Conservation (phyloP, 768 basidiomycete genomes). For the Leccinellum rugosiceps region DNA sequence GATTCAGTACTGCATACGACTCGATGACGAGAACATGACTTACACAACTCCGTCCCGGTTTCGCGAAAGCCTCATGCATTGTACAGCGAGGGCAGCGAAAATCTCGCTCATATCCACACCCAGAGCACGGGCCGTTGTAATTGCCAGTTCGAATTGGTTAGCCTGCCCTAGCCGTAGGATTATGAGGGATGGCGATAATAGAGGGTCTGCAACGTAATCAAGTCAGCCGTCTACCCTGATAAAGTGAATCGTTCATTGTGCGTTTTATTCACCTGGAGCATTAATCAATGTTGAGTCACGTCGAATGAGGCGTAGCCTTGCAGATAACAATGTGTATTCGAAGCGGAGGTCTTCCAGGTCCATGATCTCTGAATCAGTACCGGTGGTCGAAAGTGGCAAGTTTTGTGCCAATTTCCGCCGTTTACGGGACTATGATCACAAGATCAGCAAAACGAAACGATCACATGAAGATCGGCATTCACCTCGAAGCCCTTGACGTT, state of each 20-base stretch:
- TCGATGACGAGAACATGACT: conserved; percentile 20
- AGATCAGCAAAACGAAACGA: conserved; percentile 15
- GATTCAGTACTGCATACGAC: neutral
- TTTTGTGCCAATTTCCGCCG: conserved; percentile 67
- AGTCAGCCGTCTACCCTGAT: conserved; percentile 13
- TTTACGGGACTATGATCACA: conserved; percentile 53
- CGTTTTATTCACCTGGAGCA: conserved; percentile 55
- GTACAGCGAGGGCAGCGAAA: conserved; percentile 71
- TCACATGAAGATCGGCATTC: conserved; percentile 20
- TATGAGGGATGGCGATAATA: conserved; percentile 58
- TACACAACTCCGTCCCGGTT: conserved; percentile 60
- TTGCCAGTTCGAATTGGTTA: conserved; percentile 76
- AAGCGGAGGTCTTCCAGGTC: conserved; percentile 75
- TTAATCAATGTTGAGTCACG: conserved; percentile 61
- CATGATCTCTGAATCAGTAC: conserved; percentile 69
- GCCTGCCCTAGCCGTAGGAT: conserved; percentile 76
- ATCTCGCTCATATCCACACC: conserved; percentile 85
- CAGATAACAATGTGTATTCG: conserved; percentile 72
- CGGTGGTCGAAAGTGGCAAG: conserved; percentile 74
- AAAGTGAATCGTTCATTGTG: conserved; percentile 7
- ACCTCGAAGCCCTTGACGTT: conserved; percentile 46
- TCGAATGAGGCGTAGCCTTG: conserved; percentile 71
- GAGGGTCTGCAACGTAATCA: conserved; percentile 42
- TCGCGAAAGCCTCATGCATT: conserved; percentile 74
- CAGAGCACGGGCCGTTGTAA: conserved; percentile 70